These are phyloP conservation scores for Phoma sp. DNA, from an alignment of 2,329 filamentous ascomycete genomes.

Conservation along the genomic window DNA sequence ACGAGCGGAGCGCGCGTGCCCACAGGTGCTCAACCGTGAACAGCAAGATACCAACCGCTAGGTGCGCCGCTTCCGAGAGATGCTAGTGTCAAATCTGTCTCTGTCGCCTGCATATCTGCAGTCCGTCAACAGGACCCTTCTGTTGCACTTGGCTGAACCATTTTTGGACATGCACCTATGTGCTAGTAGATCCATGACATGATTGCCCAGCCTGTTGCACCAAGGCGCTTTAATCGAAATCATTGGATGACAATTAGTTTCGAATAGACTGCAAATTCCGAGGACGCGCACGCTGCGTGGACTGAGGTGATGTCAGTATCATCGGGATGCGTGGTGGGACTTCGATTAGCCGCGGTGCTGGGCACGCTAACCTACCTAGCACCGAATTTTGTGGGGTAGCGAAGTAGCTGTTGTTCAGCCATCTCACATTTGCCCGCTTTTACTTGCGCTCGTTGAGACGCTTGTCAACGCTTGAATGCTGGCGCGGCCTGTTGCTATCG, in stretches of 20 bases:
- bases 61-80: constrained; percentile 3
- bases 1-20: constrained; percentile 1
- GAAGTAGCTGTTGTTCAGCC: constrained; percentile 12
- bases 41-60: constrained; percentile 2
- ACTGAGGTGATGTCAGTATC: constrained; percentile 19
- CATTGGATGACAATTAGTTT: constrained; percentile 1
- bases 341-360: constrained; percentile 16
- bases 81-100: constrained; percentile 10
- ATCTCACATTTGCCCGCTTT: constrained; percentile 14
- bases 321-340: constrained; percentile 5
- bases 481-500: constrained; percentile 16
- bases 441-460: constrained; percentile 16
- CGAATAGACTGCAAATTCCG: not conserved
- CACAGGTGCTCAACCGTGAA: not conserved
- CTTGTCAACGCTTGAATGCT: constrained; percentile 15
- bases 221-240: not conserved
- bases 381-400: constrained; percentile 13
- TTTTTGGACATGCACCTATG: not conserved
- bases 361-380: constrained; percentile 5
- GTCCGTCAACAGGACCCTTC: constrained; percentile 2
- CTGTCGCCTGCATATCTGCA: constrained; percentile 12
- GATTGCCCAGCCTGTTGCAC: constrained; percentile 4
- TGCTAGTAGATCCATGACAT: constrained; percentile 1
- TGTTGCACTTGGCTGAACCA: constrained; percentile 1
- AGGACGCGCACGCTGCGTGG: constrained; percentile 15